phyloP scores from a whole-genome alignment of 345 rosid species.

The Eucalyptus victrix region DNA sequence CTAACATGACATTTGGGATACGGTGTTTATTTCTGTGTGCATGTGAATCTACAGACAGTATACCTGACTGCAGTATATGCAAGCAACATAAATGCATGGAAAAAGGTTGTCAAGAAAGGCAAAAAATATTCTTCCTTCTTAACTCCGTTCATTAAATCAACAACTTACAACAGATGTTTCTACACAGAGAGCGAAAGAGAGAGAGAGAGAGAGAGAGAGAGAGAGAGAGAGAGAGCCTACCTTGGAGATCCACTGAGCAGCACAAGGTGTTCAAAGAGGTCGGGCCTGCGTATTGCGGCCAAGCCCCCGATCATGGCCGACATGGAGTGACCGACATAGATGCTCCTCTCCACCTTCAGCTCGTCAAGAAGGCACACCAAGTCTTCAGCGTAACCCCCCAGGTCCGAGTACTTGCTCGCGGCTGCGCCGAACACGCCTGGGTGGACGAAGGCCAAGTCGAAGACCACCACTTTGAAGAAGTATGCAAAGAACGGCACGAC shows the following conservation, averaged over 20 bases:
- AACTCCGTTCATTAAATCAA: background rate
- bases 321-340: conserved; percentile 24
- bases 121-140: background rate
- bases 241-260: conserved; percentile 23
- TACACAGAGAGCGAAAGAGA: background rate
- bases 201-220: background rate
- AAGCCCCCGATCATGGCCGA: conserved; percentile 23
- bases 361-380: conserved; percentile 4
- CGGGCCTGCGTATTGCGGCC: conserved; percentile 10
- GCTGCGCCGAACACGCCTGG: background rate
- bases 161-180: background rate
- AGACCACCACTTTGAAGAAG: background rate
- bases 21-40: background rate
- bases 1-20: background rate
- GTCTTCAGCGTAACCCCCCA: background rate
- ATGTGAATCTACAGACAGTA: background rate
- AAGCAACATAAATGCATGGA: background rate
- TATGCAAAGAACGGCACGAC: background rate
- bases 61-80: background rate
- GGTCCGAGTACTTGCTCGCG: background rate
- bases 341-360: background rate
- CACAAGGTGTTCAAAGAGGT: conserved; percentile 12
- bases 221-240: background rate
- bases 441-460: background rate
- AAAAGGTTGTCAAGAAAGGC: background rate